Percentiles rank a stretch among this genome's conserved stretches.
phyloP scores from a whole-genome alignment of 805 yeast genomes.

The Nakazawaea sp. region DNA sequence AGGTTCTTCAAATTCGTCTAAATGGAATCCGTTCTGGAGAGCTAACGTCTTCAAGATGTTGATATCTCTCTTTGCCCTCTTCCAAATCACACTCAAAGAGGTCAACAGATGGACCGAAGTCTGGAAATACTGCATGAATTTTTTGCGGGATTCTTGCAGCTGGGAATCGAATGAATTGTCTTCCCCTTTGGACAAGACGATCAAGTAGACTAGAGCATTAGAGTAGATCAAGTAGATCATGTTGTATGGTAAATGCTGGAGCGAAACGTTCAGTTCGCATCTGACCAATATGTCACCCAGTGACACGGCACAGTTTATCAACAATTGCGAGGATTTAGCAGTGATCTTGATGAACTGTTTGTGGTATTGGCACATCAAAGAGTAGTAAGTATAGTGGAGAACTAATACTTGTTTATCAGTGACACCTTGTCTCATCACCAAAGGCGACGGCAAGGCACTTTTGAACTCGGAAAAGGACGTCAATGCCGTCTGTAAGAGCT shows the following conservation, averaged over 20 bases:
- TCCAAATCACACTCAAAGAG: constrained; percentile 6
- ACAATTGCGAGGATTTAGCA: neutral
- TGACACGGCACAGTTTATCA: neutral
- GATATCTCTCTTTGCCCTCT: constrained; percentile 5
- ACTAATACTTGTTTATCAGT: constrained; percentile 13
- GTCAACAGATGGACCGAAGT: constrained; percentile 3
- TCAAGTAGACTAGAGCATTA: constrained; percentile 6
- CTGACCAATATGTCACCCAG: constrained; percentile 2
- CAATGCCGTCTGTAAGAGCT: constrained; percentile 19
- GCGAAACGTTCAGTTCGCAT: neutral
- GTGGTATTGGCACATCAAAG: constrained; percentile 6
- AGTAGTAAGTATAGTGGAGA: constrained; percentile 19
- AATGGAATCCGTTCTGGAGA: constrained; percentile 1
- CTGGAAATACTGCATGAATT: neutral
- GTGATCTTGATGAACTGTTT: constrained; percentile 2
- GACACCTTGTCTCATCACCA: constrained; percentile 5
- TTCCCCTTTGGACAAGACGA: constrained; percentile 1
- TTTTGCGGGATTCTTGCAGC: neutral
- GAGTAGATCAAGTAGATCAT: constrained; percentile 4
- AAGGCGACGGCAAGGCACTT: constrained; percentile 16
- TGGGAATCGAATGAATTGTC: neutral
- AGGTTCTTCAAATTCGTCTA: neutral
- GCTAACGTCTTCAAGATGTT: constrained; percentile 1
- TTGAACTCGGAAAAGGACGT: constrained; percentile 18
- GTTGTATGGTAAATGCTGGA: constrained; percentile 3